Evolutionary conservation across 768 basidiomycete species (phyloP), one percentile per base, ranked within the genome.

Genomic region (Naematelia encephala): DNA sequence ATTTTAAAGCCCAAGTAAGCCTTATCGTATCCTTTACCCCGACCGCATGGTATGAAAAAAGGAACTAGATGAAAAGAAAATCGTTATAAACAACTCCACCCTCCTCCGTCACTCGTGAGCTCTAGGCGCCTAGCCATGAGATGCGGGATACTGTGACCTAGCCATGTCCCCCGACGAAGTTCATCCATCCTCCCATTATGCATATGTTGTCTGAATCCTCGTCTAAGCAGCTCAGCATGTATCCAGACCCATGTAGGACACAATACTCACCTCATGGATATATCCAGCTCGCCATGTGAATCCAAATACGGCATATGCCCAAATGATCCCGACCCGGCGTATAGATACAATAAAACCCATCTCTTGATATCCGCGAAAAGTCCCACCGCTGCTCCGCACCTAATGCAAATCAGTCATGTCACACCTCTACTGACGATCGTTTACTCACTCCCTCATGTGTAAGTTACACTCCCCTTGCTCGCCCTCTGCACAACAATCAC

Each of bases 361-460:
- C 91, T 86, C 74, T 93, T 93, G 64, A 97, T 86, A 44, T 91
- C 83, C 78, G 93, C 93, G 77, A 87, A 99, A 49, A 96, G 77
- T 1, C 92, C 96, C 47, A 91, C 82, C 1, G 86, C 85, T 3
- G 91, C 93, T 4, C 90, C 90, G 69, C 94, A 98, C 56, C 94
- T 97, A 55, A 51, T n/a, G n/a, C n/a, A n/a, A n/a, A n/a, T n/a
- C n/a, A n/a, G n/a, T n/a, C n/a, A n/a, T n/a, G n/a, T n/a, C n/a
- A 22, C 29, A 14, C 30, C 10, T 10, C 12, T 27, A n/a, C n/a
- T n/a, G n/a, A n/a, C n/a, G n/a, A n/a, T n/a, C 21, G 22, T 55
- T n/a, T 5, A 86, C 91, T 72, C 72, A 96, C 94, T 90, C 88
- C 82, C 91, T 82, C 51, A 87, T 89, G 73, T 98, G 96, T 82